Percentiles rank a stretch among this genome's conserved stretches.
These are phyloP conservation scores for Paraglomus occultum DNA, from an alignment of 192 early-diverging fungal genomes.

Conservation along the genomic window DNA sequence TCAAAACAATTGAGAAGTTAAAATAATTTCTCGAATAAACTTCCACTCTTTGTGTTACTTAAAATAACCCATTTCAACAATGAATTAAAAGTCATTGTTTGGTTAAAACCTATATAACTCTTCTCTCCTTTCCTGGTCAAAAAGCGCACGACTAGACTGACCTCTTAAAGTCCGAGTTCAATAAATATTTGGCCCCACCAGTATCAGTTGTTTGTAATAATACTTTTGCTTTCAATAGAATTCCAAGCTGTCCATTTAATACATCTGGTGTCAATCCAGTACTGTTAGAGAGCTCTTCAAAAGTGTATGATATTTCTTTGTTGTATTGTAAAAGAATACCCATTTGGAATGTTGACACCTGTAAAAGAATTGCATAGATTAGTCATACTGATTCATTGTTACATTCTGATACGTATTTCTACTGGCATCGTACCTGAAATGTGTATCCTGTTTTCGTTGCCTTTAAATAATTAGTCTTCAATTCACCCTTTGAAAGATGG, in stretches of 20 bases:
- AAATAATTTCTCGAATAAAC: no score
- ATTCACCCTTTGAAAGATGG: conserved; percentile 86
- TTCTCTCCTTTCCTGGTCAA: background rate
- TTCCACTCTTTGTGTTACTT: no score
- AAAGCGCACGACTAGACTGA: conserved; percentile 7
- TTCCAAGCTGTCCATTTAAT: conserved; percentile 64
- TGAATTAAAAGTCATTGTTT: conserved; percentile 8
- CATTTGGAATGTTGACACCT: conserved; percentile 90
- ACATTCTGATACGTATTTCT: conserved; percentile 7
- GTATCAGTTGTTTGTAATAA: conserved; percentile 56
- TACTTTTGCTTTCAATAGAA: conserved; percentile 84
- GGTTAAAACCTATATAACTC: background rate
- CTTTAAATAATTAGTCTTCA: conserved; percentile 88
- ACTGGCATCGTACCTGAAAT: conserved; percentile 58
- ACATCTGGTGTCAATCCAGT: conserved; percentile 73
- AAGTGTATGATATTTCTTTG: conserved; percentile 68
- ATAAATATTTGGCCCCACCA: conserved; percentile 58
- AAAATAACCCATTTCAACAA: background rate
- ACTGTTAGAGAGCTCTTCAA: conserved; percentile 68
- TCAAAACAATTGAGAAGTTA: background rate
- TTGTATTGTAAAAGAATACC: conserved; percentile 93
- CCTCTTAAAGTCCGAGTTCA: conserved; percentile 81
- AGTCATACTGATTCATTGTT: background rate
- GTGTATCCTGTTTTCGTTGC: conserved; percentile 71
- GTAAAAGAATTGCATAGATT: conserved; percentile 14